Percentiles rank a stretch among this genome's conserved stretches.
These are phyloP conservation scores for Helicocarpus griseus DNA, from an alignment of 2,329 filamentous ascomycete species.

Conservation along the genomic window DNA sequence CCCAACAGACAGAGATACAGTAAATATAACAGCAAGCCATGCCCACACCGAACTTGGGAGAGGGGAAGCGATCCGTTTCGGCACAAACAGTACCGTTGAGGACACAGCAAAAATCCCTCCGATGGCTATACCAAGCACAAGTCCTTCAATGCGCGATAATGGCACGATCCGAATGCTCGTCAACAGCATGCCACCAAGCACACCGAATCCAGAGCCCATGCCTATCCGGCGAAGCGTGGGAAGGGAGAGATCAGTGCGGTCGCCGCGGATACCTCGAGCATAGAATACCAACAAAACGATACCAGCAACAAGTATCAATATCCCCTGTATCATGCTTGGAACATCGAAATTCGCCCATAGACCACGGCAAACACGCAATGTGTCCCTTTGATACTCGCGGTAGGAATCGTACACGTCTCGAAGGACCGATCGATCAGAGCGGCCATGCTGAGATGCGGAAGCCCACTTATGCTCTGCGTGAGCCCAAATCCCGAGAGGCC, in stretches of 20 bases:
- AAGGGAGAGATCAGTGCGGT: constrained; percentile 45
- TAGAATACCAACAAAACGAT: constrained; percentile 65
- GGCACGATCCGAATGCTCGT: constrained; percentile 19
- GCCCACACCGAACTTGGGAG: constrained; percentile 74
- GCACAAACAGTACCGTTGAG: constrained; percentile 29
- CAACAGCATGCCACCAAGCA: constrained; percentile 19
- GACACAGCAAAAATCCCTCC: constrained; percentile 37
- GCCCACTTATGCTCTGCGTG: constrained; percentile 48
- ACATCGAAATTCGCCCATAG: constrained; percentile 92
- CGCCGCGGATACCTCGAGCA: constrained; percentile 47
- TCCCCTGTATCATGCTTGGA: constrained; percentile 71
- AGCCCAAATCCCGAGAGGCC: constrained; percentile 50
- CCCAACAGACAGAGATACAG: constrained; percentile 77
- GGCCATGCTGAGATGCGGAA: constrained; percentile 28
- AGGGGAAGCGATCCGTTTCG: constrained; percentile 36
- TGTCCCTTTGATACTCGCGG: constrained; percentile 65
- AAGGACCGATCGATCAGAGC: constrained; percentile 26
- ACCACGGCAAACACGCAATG: constrained; percentile 65
- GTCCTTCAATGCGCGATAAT: constrained; percentile 22
- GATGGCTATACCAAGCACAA: constrained; percentile 32
- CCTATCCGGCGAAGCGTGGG: constrained; percentile 43
- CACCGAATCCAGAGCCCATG: constrained; percentile 40
- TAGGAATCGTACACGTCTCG: constrained; percentile 48
- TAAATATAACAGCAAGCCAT: constrained; percentile 73
- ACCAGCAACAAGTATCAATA: constrained; percentile 58